These are phyloP conservation scores for Bipolaris victoriae DNA, from an alignment of 2,329 filamentous ascomycete species.

Conservation along the genomic window DNA sequence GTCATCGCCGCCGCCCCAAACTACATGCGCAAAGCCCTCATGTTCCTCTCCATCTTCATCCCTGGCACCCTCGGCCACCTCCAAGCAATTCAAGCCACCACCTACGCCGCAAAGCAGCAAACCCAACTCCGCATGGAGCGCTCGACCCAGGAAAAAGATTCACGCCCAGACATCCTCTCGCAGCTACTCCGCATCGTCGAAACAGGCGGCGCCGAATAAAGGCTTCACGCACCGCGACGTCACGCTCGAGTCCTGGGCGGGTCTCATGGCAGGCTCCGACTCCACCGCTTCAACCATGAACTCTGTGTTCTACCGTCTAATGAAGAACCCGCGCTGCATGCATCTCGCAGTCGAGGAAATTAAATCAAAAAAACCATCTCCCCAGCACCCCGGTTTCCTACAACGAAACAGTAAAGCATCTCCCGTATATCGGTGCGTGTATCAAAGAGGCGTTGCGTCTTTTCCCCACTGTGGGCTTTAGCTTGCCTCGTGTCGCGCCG, in stretches of 20 bases:
- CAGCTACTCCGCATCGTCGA: constrained; percentile 31
- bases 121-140: constrained; percentile 20
- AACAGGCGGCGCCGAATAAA: no score
- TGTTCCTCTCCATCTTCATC: constrained; percentile 29
- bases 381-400: constrained; percentile 29
- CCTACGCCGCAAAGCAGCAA: constrained; percentile 14
- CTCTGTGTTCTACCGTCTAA: constrained; percentile 39
- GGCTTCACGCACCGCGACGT: constrained; percentile 42
- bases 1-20: constrained; percentile 37
- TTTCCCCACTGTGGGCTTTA: constrained; percentile 22
- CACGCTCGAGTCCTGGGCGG: constrained; percentile 35
- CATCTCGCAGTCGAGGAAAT: constrained; percentile 28
- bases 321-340: constrained; percentile 38
- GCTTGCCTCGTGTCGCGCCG: constrained; percentile 38
- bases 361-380: constrained; percentile 16
- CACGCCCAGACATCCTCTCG: constrained; percentile 20
- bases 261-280: constrained; percentile 45
- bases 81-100: constrained; percentile 36
- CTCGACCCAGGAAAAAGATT: constrained; percentile 16
- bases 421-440: constrained; percentile 41
- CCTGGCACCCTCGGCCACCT: constrained; percentile 31
- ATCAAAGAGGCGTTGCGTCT: constrained; percentile 38
- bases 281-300: constrained; percentile 44
- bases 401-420: constrained; percentile 22
- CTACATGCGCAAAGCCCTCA: constrained; percentile 33